phyloP scores from a whole-genome alignment of 495 filamentous ascomycete species.

The Platismatia glauca region DNA sequence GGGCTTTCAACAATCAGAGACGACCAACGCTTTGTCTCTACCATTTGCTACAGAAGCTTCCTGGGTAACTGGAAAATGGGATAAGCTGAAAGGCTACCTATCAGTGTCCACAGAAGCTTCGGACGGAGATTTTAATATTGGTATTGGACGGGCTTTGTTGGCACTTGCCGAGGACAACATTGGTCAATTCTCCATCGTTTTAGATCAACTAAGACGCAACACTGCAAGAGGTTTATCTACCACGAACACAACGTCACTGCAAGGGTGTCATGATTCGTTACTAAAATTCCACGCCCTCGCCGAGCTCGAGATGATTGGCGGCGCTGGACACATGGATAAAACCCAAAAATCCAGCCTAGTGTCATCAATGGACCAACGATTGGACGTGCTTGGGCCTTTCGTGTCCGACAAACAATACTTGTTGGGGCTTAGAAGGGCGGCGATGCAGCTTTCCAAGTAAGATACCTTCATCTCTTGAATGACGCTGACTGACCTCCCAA shows the following conservation, averaged over 20 bases:
- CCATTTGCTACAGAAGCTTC: conserved; percentile 83
- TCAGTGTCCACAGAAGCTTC: conserved; percentile 39
- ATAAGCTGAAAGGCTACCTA: conserved; percentile 62
- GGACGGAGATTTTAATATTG: conserved; percentile 73
- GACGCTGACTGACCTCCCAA: conserved; percentile 21
- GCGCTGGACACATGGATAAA: conserved; percentile 32
- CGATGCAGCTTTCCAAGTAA: conserved; percentile 66
- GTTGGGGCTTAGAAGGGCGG: conserved; percentile 74
- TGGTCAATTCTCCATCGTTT: conserved; percentile 46
- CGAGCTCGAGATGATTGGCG: conserved; percentile 75
- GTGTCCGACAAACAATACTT: conserved; percentile 88
- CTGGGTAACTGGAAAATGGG: conserved; percentile 80
- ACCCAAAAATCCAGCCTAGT: conserved; percentile 38
- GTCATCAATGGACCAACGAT: conserved; percentile 57
- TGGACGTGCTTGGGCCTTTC: conserved; percentile 79
- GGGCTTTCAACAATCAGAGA: conserved; percentile 50
- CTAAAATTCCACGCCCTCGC: conserved; percentile 77
- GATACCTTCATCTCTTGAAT: conserved; percentile 24
- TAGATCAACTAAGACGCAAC: conserved; percentile 57
- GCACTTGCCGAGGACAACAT: conserved; percentile 48
- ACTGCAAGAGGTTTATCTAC: conserved; percentile 65
- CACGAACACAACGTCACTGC: conserved; percentile 66
- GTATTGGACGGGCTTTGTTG: conserved; percentile 63
- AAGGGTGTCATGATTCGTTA: conserved; percentile 70
- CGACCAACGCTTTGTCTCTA: conserved; percentile 49